Conservation (phyloP, 345 rosid genomes). For the Triadica sebifera region DNA sequence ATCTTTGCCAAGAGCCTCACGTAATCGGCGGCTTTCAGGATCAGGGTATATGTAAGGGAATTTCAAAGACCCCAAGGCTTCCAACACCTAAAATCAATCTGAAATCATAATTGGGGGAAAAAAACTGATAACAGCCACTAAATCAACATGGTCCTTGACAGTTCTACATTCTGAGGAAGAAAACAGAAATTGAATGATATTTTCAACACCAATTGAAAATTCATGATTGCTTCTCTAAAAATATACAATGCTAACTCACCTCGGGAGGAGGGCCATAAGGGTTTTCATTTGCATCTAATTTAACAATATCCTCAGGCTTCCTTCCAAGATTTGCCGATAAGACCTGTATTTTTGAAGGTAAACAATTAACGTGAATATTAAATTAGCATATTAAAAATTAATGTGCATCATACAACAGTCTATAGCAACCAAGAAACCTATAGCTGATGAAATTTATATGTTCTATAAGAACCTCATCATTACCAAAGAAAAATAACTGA, state of each 20-base stretch:
- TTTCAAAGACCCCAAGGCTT: constrained; percentile 84
- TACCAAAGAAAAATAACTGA: neutral
- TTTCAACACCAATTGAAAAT: neutral
- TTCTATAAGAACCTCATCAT: neutral
- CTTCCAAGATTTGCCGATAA: constrained; percentile 76
- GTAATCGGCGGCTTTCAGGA: constrained; percentile 75
- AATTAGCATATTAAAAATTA: neutral
- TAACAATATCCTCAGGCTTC: constrained; percentile 91
- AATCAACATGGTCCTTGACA: neutral
- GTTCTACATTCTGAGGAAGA: neutral
- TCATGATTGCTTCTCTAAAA: neutral
- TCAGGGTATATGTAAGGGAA: constrained; percentile 92
- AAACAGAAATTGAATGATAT: neutral
- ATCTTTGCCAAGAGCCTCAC: constrained; percentile 78
- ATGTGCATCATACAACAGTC: neutral
- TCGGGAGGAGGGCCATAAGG: constrained; percentile 99
- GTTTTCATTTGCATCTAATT: constrained; percentile 97
- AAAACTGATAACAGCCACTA: neutral
- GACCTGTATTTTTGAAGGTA: constrained; percentile 40
- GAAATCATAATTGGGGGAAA: constrained; percentile 8
- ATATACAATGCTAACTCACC: constrained; percentile 44
- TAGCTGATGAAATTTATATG: neutral
- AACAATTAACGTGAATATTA: neutral
- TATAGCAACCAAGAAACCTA: neutral
- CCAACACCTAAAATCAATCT: constrained; percentile 66